These are phyloP conservation scores for Carex cristatella DNA, from an alignment of 176 grass and related monocot genomes.

Conservation along the genomic window DNA sequence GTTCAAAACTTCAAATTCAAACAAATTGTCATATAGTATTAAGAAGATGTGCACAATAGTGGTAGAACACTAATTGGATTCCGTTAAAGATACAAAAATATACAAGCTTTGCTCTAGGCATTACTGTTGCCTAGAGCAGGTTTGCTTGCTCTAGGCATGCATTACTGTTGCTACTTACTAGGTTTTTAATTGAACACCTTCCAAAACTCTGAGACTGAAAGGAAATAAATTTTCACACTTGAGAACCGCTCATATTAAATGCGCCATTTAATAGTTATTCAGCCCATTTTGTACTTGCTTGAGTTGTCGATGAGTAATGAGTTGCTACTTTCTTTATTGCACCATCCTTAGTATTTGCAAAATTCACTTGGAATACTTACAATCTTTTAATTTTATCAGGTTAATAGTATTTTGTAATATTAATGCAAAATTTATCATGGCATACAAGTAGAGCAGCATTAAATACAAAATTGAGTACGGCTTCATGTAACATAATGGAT, in stretches of 20 bases:
- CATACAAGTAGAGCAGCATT: background rate
- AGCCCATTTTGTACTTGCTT: slow-evolving; percentile 18
- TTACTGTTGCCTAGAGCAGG: background rate
- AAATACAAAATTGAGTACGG: background rate
- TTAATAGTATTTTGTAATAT: background rate
- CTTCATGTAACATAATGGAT: background rate
- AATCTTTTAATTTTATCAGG: background rate
- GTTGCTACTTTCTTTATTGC: slow-evolving; percentile 19
- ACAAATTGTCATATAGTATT: background rate
- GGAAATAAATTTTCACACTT: slow-evolving; percentile 33
- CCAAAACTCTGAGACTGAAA: background rate
- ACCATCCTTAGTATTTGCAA: background rate
- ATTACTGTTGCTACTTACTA: background rate
- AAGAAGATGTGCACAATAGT: background rate
- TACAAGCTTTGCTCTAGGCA: background rate
- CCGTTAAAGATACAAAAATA: background rate
- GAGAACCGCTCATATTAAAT: slow-evolving; percentile 19
- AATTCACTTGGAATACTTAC: background rate
- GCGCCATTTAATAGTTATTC: slow-evolving; percentile 21
- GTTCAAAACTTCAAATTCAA: background rate
- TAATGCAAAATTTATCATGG: background rate
- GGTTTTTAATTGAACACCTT: slow-evolving; percentile 4
- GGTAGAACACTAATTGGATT: background rate
- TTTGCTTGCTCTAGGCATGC: background rate
- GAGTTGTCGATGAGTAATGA: background rate